Evolutionary conservation across 306 rosid genomes (phyloP).

Genomic region (Rosa multiflora): DNA sequence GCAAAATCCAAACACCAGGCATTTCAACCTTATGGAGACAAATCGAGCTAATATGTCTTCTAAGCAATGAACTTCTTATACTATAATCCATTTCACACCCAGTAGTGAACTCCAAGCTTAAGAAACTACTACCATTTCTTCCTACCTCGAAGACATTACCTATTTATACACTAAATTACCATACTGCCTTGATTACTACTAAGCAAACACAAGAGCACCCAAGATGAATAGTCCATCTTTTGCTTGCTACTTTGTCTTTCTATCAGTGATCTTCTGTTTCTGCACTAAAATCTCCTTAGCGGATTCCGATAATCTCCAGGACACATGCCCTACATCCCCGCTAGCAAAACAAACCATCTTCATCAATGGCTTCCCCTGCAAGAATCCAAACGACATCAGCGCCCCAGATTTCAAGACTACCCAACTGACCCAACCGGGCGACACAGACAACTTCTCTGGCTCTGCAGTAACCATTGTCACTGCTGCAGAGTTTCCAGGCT

Average conservation of each 20-base stretch:
- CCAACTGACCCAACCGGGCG: slow-evolving; percentile 41
- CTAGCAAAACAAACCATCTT: slow-evolving; percentile 35
- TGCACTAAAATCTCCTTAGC: slow-evolving; percentile 30
- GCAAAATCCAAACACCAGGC: background rate
- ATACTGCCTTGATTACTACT: background rate
- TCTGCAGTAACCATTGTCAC: slow-evolving; percentile 46
- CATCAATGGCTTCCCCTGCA: slow-evolving; percentile 78
- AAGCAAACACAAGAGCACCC: background rate
- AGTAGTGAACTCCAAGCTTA: slow-evolving; percentile 78
- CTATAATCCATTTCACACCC: slow-evolving; percentile 46
- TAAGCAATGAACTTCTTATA: slow-evolving; percentile 55
- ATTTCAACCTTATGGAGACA: background rate
- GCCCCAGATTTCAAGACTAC: slow-evolving; percentile 60
- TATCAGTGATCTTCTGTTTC: slow-evolving; percentile 22
- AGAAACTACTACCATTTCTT: slow-evolving; percentile 38
- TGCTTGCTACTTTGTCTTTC: slow-evolving; percentile 25
- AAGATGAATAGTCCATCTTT: slow-evolving; percentile 25
- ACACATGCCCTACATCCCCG: slow-evolving; percentile 56
- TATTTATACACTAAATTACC: background rate
- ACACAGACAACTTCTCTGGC: slow-evolving; percentile 32
- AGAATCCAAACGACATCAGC: slow-evolving; percentile 37
- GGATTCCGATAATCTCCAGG: slow-evolving; percentile 54
- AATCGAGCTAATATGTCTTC: slow-evolving; percentile 33
- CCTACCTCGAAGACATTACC: slow-evolving; percentile 39
- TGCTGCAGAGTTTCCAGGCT: slow-evolving; percentile 61